Evolutionary conservation across 2,329 filamentous ascomycete genomes (phyloP).

Genomic region (Aspergillus clavatus): DNA sequence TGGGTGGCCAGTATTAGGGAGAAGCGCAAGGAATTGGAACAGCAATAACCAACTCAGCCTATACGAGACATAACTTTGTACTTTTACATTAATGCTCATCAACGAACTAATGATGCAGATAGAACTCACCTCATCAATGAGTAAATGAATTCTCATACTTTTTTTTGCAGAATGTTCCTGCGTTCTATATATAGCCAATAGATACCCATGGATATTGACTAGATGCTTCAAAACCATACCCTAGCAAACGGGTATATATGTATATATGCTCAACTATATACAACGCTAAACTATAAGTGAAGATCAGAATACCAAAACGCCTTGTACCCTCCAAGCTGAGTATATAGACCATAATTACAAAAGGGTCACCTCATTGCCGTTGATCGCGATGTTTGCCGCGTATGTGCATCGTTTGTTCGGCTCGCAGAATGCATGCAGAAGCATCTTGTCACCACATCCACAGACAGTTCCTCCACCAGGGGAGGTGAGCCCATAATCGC

Average conservation of each 20-base stretch:
- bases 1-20: slow-evolving; percentile 28
- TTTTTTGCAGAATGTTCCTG: no score
- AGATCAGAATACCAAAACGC: no score
- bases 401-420: slow-evolving; percentile 27
- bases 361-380: slow-evolving; percentile 15
- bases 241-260: no score
- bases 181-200: no score
- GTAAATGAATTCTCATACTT: no score
- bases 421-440: slow-evolving; percentile 32
- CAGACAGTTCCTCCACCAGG: slow-evolving; percentile 32
- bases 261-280: no score
- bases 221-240: no score
- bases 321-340: neutral
- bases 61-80: no score
- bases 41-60: neutral
- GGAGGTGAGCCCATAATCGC: slow-evolving; percentile 25
- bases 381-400: slow-evolving; percentile 22
- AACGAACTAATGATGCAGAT: neutral
- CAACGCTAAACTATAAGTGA: no score
- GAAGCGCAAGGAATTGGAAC: slow-evolving; percentile 21
- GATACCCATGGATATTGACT: no score
- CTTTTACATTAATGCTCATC: no score
- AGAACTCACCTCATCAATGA: no score
- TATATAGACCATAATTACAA: slow-evolving; percentile 4
- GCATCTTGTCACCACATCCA: slow-evolving; percentile 28